These are phyloP conservation scores for Gardenia jasminoides DNA, from an alignment of 257 asterid species.

Conservation along the genomic window DNA sequence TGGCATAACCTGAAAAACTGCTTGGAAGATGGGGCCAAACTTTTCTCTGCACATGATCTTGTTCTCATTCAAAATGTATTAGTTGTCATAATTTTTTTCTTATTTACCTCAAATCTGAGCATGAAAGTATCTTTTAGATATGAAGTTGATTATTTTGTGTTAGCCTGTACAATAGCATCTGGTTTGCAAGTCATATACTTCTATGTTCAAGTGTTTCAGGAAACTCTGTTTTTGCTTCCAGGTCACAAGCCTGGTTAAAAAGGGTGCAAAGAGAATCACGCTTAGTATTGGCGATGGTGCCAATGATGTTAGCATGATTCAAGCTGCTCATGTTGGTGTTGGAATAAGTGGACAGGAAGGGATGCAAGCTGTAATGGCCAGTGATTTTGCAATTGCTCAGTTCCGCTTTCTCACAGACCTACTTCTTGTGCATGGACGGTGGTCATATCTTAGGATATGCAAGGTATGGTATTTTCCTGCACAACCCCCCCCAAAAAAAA, in stretches of 20 bases:
- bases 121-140: background rate
- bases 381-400: conserved; percentile 99
- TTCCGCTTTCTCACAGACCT: conserved; percentile 90
- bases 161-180: background rate
- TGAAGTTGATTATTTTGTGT: background rate
- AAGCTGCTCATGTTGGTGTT: conserved; percentile 99
- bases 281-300: conserved; percentile 99
- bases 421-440: conserved; percentile 98
- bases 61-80: background rate
- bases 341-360: conserved; percentile 99
- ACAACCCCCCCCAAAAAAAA: background rate
- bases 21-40: background rate
- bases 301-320: conserved; percentile 99
- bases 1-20: background rate
- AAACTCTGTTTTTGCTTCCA: conserved; percentile 37
- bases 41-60: background rate
- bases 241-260: conserved; percentile 96
- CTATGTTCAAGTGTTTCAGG: background rate
- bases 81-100: background rate
- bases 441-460: conserved; percentile 99
- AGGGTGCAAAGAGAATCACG: conserved; percentile 93
- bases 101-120: background rate
- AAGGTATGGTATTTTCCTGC: conserved; percentile 53
- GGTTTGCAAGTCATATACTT: background rate
- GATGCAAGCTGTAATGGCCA: conserved; percentile 99